These are phyloP conservation scores for Dictyostelium citrinum DNA, from an alignment of 78 protist genomes.

Conservation along the genomic window DNA sequence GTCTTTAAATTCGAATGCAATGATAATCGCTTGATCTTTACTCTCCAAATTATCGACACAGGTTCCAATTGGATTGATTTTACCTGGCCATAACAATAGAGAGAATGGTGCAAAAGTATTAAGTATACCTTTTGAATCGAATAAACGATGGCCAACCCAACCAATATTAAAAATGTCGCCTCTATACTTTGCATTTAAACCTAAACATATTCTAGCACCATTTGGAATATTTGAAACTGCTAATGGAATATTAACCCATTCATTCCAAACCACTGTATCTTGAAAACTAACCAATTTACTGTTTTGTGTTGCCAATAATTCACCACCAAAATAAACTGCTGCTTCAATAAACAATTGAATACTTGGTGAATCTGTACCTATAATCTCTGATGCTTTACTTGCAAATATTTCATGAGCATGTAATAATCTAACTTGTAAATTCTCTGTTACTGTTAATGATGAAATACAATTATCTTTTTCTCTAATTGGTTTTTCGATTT, in stretches of 20 bases:
- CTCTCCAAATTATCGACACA: constrained; percentile 70
- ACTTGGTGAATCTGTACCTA: constrained; percentile 27
- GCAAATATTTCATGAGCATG: constrained; percentile 69
- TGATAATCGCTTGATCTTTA: constrained; percentile 43
- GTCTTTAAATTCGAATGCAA: constrained; percentile 64
- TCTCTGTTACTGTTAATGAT: constrained; percentile 9
- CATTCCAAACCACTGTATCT: constrained; percentile 77
- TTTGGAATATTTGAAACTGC: constrained; percentile 27
- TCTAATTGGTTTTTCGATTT: not conserved
- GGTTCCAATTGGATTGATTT: constrained; percentile 66
- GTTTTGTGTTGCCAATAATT: not conserved
- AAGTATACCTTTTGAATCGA: constrained; percentile 27
- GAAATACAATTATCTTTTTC: not conserved
- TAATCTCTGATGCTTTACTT: not conserved
- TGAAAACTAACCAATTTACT: not conserved
- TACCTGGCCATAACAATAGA: constrained; percentile 68
- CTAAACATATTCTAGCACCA: constrained; percentile 53
- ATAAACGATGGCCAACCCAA: constrained; percentile 68
- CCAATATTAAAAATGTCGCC: constrained; percentile 16
- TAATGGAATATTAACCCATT: constrained; percentile 47
- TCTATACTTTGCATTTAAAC: constrained; percentile 20
- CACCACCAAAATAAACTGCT: constrained; percentile 62
- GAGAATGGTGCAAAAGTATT: constrained; percentile 56
- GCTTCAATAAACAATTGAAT: constrained; percentile 26
- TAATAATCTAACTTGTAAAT: constrained; percentile 27